Evolutionary conservation across 768 basidiomycete genomes (phyloP).

Genomic region (Baorangia bicolor): DNA sequence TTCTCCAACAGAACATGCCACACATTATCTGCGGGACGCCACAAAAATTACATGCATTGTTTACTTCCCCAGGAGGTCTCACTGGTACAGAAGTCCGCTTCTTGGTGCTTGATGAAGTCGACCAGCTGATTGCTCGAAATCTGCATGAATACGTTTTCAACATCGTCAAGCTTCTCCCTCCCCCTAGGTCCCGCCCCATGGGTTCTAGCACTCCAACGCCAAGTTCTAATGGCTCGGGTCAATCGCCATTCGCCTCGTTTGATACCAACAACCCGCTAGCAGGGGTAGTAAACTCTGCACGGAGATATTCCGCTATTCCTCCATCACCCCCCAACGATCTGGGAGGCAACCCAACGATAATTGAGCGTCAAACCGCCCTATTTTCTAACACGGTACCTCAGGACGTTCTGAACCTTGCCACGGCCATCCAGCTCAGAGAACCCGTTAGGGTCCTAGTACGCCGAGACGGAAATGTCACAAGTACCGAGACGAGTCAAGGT

Average conservation of each 20-base stretch:
- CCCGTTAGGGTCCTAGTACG: conserved; percentile 98
- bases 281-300: conserved; percentile 39
- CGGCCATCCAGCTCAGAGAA: conserved; percentile 90
- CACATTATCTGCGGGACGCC: conserved; percentile 97
- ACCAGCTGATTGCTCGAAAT: conserved; percentile 96
- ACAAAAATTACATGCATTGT: conserved; percentile 91
- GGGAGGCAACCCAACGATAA: conserved; percentile 32
- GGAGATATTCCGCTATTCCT: conserved; percentile 60
- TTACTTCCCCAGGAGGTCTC: conserved; percentile 76
- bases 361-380: conserved; percentile 89
- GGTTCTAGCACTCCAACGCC: conserved; percentile 37
- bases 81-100: conserved; percentile 84
- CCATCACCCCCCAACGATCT: conserved; percentile 45
- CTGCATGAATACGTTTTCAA: conserved; percentile 93
- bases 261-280: conserved; percentile 41
- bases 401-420: conserved; percentile 94
- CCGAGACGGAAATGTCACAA: conserved; percentile 79
- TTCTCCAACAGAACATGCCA: conserved; percentile 88
- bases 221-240: conserved; percentile 33
- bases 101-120: conserved; percentile 95
- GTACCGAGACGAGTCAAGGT: conserved; percentile 65
- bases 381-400: conserved; percentile 98
- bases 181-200: conserved; percentile 67
- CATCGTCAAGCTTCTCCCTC: conserved; percentile 90
- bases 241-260: conserved; percentile 46